Evolutionary conservation across 495 filamentous ascomycete species (phyloP).

Genomic region (Collariella sp.): DNA sequence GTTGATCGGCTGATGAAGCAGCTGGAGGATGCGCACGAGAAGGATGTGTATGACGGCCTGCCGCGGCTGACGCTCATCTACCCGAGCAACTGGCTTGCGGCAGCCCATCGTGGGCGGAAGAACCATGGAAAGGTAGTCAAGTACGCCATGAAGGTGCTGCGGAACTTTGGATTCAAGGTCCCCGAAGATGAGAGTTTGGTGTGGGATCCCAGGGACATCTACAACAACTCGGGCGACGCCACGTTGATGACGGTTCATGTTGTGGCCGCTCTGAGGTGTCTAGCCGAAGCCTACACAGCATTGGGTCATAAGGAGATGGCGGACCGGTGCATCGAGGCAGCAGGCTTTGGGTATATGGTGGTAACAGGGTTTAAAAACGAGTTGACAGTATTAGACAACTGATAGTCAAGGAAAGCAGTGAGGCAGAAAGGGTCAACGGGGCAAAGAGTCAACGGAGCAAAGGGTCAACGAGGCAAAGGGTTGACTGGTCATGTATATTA

Average conservation of each 20-base stretch:
- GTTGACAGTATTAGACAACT: slow-evolving; percentile 17
- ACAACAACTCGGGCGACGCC: slow-evolving; percentile 8
- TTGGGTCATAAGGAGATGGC: slow-evolving; percentile 26
- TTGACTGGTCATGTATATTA: no score
- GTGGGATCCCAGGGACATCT: slow-evolving; percentile 26
- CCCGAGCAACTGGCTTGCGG: slow-evolving; percentile 35
- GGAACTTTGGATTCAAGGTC: slow-evolving; percentile 38
- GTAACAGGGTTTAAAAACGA: slow-evolving; percentile 35
- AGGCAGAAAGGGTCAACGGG: neutral
- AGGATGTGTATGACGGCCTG: slow-evolving; percentile 26
- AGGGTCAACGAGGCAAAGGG: no score
- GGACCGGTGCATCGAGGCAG: slow-evolving; percentile 23
- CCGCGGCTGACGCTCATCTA: slow-evolving; percentile 37
- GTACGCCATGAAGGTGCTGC: slow-evolving; percentile 29
- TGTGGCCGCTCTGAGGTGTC: slow-evolving; percentile 29
- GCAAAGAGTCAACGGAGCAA: no score
- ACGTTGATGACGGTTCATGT: slow-evolving; percentile 35
- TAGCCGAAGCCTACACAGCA: slow-evolving; percentile 27
- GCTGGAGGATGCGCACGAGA: slow-evolving; percentile 33
- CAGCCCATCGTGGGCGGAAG: slow-evolving; percentile 29
- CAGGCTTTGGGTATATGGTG: slow-evolving; percentile 30
- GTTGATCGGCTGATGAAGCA: slow-evolving; percentile 27
- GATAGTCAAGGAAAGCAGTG: neutral
- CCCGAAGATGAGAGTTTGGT: slow-evolving; percentile 16
- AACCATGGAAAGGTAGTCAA: slow-evolving; percentile 33